Conservation (phyloP, 306 rosid species). For the Parietaria judaica region DNA sequence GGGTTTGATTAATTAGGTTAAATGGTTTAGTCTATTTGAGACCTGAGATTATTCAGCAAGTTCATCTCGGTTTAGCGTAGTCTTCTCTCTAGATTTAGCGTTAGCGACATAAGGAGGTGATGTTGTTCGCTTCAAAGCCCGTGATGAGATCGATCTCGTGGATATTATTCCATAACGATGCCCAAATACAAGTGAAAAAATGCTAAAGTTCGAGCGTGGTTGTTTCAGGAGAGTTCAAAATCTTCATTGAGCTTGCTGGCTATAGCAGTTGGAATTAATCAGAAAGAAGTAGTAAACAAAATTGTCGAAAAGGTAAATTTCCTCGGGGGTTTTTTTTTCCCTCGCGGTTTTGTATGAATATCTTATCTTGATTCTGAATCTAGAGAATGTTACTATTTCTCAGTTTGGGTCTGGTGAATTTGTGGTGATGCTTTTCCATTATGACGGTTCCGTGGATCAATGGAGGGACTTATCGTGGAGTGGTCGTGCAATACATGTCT, state of each 20-base stretch:
- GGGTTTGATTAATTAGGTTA: too few species aligned
- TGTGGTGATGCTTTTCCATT: constrained; percentile 54
- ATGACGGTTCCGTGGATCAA: constrained; percentile 46
- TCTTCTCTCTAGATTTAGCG: too few species aligned
- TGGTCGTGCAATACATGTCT: constrained; percentile 41
- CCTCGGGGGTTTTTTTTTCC: too few species aligned
- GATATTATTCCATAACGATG: neutral
- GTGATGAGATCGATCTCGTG: too few species aligned
- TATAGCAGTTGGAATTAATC: constrained; percentile 74
- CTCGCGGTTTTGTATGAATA: neutral
- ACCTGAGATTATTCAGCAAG: too few species aligned
- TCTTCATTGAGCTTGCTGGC: constrained; percentile 64
- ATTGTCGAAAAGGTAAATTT: constrained; percentile 64
- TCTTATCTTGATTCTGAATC: constrained; percentile 13
- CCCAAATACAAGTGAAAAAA: neutral
- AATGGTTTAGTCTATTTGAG: too few species aligned
- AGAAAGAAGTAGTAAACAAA: constrained; percentile 55
- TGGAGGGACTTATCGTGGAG: constrained; percentile 50
- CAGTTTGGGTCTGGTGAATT: constrained; percentile 45
- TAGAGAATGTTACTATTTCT: neutral
- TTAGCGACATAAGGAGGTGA: too few species aligned
- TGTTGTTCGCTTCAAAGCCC: too few species aligned
- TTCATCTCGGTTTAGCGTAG: too few species aligned
- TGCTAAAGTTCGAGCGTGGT: constrained; percentile 4
- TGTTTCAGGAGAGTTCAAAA: constrained; percentile 35